phyloP scores from a whole-genome alignment of 805 yeast species.

The Metschnikowia reukaufii region DNA sequence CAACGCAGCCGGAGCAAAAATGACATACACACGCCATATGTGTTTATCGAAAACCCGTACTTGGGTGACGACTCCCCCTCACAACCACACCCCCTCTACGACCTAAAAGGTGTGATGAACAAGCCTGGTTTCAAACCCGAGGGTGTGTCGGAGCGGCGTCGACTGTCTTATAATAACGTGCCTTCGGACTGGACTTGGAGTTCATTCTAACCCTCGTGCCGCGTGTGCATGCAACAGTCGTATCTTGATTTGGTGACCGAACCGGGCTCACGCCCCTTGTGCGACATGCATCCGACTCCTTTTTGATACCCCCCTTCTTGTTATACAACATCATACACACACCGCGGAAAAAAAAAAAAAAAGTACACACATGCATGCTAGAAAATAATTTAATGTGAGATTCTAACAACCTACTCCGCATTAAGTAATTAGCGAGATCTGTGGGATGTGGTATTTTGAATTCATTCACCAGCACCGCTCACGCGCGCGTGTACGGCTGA shows the following conservation, averaged over 20 bases:
- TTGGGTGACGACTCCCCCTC: constrained; percentile 5
- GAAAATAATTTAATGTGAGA: too few species aligned
- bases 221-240: not conserved
- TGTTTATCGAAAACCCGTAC: constrained; percentile 38
- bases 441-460: too few species aligned
- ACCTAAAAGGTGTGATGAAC: not conserved
- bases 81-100: constrained; percentile 11
- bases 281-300: constrained; percentile 5
- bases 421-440: too few species aligned
- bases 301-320: not conserved
- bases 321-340: not conserved
- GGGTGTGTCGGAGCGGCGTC: constrained; percentile 2
- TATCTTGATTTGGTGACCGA: not conserved
- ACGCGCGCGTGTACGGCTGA: not conserved
- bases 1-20: constrained; percentile 18
- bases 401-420: too few species aligned
- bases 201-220: constrained; percentile 35
- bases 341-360: not conserved
- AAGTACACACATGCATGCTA: too few species aligned
- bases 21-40: constrained; percentile 22
- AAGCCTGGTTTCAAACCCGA: not conserved
- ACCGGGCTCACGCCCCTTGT: not conserved
- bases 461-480: too few species aligned
- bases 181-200: constrained; percentile 53
- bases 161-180: constrained; percentile 9